phyloP scores from a whole-genome alignment of 495 filamentous ascomycete species.

The Neurospora sp. region DNA sequence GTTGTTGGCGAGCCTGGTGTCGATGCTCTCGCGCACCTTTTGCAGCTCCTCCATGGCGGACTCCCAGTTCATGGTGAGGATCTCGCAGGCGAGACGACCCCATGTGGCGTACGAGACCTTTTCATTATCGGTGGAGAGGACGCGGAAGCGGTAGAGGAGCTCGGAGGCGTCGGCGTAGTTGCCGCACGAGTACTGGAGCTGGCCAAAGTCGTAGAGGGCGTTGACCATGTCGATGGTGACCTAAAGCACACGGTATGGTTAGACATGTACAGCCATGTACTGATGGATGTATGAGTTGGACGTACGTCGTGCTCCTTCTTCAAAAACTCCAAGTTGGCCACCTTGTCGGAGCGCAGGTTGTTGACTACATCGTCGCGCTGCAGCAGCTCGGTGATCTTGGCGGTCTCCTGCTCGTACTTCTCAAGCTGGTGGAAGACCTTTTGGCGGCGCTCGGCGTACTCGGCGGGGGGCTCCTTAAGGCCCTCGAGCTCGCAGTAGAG shows the following conservation, averaged over 20 bases:
- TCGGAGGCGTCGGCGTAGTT: conserved; percentile 82
- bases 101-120: conserved; percentile 90
- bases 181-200: conserved; percentile 93
- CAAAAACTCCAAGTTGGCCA: conserved; percentile 89
- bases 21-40: conserved; percentile 88
- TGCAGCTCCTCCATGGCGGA: conserved; percentile 89
- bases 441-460: conserved; percentile 79
- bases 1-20: conserved; percentile 87
- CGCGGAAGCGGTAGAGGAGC: conserved; percentile 88
- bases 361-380: conserved; percentile 77
- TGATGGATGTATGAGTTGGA: neutral
- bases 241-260: conserved; percentile 21
- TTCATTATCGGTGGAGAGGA: conserved; percentile 95
- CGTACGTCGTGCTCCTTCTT: conserved; percentile 68
- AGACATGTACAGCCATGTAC: neutral
- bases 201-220: conserved; percentile 84
- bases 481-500: conserved; percentile 80
- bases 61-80: conserved; percentile 89
- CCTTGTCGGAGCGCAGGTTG: conserved; percentile 88
- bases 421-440: conserved; percentile 75
- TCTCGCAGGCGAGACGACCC: conserved; percentile 92
- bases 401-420: conserved; percentile 71
- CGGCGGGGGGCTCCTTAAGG: conserved; percentile 64
- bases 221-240: conserved; percentile 91
- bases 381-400: conserved; percentile 74